phyloP scores from a whole-genome alignment of 306 rosid genomes.

The Cyclanthera cordifolia region DNA sequence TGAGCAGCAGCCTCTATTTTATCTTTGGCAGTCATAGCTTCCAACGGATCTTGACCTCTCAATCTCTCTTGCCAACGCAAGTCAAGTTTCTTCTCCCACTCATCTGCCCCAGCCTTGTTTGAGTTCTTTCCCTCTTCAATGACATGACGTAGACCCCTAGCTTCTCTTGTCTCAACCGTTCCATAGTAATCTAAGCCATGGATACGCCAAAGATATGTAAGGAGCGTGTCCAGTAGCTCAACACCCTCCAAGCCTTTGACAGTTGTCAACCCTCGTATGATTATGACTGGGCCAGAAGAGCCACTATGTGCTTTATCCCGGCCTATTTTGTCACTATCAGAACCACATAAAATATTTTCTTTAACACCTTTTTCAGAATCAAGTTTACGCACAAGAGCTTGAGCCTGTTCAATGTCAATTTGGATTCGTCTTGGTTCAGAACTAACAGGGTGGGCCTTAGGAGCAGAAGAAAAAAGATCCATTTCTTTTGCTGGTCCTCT shows the following conservation, averaged over 20 bases:
- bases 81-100: constrained; percentile 86
- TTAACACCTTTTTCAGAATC: constrained; percentile 75
- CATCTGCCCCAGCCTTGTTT: constrained; percentile 45
- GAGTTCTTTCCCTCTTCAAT: constrained; percentile 48
- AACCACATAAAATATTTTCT: constrained; percentile 61
- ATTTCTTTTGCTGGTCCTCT: constrained; percentile 56
- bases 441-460: constrained; percentile 69
- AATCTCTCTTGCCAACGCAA: constrained; percentile 77
- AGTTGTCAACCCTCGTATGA: constrained; percentile 71
- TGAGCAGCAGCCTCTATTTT: constrained; percentile 85
- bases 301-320: constrained; percentile 62
- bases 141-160: constrained; percentile 84
- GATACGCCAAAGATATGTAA: constrained; percentile 89
- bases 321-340: constrained; percentile 52
- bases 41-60: constrained; percentile 85
- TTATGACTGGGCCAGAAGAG: constrained; percentile 70
- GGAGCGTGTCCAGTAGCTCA: constrained; percentile 80
- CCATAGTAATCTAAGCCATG: constrained; percentile 97
- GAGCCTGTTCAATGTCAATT: constrained; percentile 68
- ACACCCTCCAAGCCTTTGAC: constrained; percentile 92
- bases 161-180: constrained; percentile 67
- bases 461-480: constrained; percentile 71
- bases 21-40: constrained; percentile 89
- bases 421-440: constrained; percentile 75
- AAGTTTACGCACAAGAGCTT: constrained; percentile 72